These are phyloP conservation scores for Pharus latifolius DNA, from an alignment of 176 grass and related monocot genomes.

Conservation along the genomic window DNA sequence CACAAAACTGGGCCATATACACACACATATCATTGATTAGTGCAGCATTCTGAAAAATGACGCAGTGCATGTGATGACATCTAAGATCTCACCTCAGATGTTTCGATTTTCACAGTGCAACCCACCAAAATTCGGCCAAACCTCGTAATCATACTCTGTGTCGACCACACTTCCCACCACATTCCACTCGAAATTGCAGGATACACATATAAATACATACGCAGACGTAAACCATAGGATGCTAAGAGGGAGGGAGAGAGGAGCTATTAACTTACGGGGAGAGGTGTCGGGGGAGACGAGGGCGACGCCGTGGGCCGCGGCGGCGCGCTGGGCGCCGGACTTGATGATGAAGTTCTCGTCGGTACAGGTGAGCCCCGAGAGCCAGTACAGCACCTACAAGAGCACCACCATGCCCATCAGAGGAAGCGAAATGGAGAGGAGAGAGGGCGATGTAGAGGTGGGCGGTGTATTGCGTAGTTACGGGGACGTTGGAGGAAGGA, in stretches of 20 bases:
- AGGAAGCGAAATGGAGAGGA: background rate
- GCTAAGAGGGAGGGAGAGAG: background rate
- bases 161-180: background rate
- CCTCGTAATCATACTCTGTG: background rate
- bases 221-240: background rate
- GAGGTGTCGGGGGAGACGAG: slow-evolving; percentile 85
- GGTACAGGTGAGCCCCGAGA: slow-evolving; percentile 74
- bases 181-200: background rate
- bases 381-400: slow-evolving; percentile 73
- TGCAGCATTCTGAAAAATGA: background rate
- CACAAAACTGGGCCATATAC: too few relatives aligned
- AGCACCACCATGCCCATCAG: background rate
- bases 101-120: background rate
- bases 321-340: slow-evolving; percentile 74
- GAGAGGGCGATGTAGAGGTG: too few relatives aligned
- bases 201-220: background rate
- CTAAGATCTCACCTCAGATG: background rate
- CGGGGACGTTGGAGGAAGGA: slow-evolving; percentile 48
- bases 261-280: slow-evolving; percentile 47
- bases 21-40: too few relatives aligned
- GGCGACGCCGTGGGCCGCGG: slow-evolving; percentile 55
- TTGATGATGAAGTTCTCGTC: slow-evolving; percentile 95
- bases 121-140: background rate
- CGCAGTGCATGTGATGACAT: background rate
- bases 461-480: background rate